Evolutionary conservation across 495 filamentous ascomycete species (phyloP).

Genomic region (Lasiosphaeria miniovina): DNA sequence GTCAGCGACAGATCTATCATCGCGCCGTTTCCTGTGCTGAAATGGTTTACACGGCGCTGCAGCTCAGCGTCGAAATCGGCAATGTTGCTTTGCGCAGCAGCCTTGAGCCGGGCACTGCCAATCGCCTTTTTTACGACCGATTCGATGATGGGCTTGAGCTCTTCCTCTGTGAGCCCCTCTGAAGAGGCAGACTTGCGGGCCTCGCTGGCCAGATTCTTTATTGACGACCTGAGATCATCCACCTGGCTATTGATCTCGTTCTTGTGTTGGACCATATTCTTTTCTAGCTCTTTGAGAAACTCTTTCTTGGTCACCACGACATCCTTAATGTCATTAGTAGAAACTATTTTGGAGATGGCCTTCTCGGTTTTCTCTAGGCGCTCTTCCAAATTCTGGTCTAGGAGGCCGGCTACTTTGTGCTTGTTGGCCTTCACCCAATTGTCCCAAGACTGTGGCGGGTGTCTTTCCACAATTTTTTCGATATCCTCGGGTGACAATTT

Average conservation of each 20-base stretch:
- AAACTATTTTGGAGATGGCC: not conserved
- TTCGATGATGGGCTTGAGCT: constrained; percentile 27
- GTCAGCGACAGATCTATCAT: constrained; percentile 25
- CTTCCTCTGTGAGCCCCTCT: constrained; percentile 1
- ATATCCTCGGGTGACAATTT: constrained; percentile 5
- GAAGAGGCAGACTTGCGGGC: constrained; percentile 6
- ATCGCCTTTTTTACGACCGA: constrained; percentile 29
- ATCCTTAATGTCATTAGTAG: constrained; percentile 8
- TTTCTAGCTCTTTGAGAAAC: constrained; percentile 7
- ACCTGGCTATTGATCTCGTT: constrained; percentile 22
- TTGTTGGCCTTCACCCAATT: constrained; percentile 37
- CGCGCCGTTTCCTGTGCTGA: constrained; percentile 36
- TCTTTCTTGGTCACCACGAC: constrained; percentile 23
- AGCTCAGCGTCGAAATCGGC: constrained; percentile 29
- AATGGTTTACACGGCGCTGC: constrained; percentile 40
- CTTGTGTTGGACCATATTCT: constrained; percentile 7
- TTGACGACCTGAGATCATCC: constrained; percentile 13
- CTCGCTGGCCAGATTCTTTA: constrained; percentile 18
- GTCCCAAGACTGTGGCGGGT: constrained; percentile 30
- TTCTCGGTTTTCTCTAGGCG: constrained; percentile 5
- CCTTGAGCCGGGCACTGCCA: constrained; percentile 35
- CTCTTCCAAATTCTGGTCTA: constrained; percentile 16
- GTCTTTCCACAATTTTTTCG: constrained; percentile 15
- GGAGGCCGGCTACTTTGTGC: constrained; percentile 22
- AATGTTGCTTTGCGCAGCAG: constrained; percentile 28